Conservation (phyloP, 2,329 filamentous ascomycete species). For the Trichoderma lentiforme region DNA sequence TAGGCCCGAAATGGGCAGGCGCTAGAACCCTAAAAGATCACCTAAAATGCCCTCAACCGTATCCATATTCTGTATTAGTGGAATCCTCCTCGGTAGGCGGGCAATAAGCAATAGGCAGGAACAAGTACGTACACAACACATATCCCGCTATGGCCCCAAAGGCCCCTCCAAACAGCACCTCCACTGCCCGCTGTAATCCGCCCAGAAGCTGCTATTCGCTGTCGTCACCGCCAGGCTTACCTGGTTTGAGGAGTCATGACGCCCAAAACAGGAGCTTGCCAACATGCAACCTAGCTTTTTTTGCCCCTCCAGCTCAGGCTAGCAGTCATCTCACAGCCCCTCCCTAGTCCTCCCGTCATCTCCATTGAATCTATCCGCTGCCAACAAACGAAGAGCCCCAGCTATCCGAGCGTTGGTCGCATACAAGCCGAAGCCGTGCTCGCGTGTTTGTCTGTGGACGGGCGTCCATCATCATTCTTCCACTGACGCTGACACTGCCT, state of each 20-base stretch:
- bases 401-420: background rate
- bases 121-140: background rate
- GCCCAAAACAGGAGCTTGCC: background rate
- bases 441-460: background rate
- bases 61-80: background rate
- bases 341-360: constrained; percentile 6
- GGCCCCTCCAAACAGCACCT: background rate
- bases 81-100: background rate
- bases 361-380: background rate
- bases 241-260: background rate
- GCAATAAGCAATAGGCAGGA: background rate
- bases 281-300: background rate
- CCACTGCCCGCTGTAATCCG: background rate
- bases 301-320: constrained; percentile 23
- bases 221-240: constrained; percentile 26
- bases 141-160: background rate
- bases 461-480: background rate
- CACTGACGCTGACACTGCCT: background rate
- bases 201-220: constrained; percentile 4
- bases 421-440: background rate
- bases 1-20: background rate
- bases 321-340: background rate
- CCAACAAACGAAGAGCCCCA: background rate
- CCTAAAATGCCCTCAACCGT: background rate
- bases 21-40: background rate